phyloP scores from a whole-genome alignment of 2,329 filamentous ascomycete species.

The Microascus cirrosus region DNA sequence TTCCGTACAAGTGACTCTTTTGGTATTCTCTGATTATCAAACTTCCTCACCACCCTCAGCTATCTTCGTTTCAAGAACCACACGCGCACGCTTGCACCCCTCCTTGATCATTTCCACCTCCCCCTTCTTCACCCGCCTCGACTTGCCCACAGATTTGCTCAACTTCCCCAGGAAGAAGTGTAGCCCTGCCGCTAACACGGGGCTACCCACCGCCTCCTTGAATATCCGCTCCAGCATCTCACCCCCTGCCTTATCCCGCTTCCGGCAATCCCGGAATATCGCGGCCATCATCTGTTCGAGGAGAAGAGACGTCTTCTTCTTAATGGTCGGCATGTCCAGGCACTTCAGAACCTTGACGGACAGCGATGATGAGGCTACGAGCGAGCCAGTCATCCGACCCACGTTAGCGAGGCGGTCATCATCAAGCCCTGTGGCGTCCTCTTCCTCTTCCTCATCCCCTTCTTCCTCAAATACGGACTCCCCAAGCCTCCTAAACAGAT shows the following conservation, averaged over 20 bases:
- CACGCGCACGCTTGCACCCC: slow-evolving; percentile 30
- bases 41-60: neutral
- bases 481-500: slow-evolving; percentile 74
- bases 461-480: slow-evolving; percentile 62
- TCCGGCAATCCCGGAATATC: slow-evolving; percentile 52
- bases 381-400: slow-evolving; percentile 40
- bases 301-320: slow-evolving; percentile 65
- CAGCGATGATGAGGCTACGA: slow-evolving; percentile 34
- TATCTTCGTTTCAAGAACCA: slow-evolving; percentile 17
- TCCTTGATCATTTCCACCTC: slow-evolving; percentile 35
- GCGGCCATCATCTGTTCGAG: slow-evolving; percentile 72
- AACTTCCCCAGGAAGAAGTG: slow-evolving; percentile 74
- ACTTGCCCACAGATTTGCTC: slow-evolving; percentile 44
- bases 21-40: neutral
- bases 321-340: slow-evolving; percentile 69
- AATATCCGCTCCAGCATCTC: slow-evolving; percentile 56
- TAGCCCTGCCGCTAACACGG: slow-evolving; percentile 60
- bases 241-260: slow-evolving; percentile 32
- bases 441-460: slow-evolving; percentile 44
- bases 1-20: neutral
- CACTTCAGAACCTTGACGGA: slow-evolving; percentile 46
- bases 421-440: slow-evolving; percentile 35
- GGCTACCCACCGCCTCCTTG: slow-evolving; percentile 47
- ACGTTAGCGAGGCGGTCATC: slow-evolving; percentile 38
- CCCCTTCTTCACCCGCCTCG: slow-evolving; percentile 28